Conservation (phyloP, 441 rosid genomes). For the Geranium incanum region DNA sequence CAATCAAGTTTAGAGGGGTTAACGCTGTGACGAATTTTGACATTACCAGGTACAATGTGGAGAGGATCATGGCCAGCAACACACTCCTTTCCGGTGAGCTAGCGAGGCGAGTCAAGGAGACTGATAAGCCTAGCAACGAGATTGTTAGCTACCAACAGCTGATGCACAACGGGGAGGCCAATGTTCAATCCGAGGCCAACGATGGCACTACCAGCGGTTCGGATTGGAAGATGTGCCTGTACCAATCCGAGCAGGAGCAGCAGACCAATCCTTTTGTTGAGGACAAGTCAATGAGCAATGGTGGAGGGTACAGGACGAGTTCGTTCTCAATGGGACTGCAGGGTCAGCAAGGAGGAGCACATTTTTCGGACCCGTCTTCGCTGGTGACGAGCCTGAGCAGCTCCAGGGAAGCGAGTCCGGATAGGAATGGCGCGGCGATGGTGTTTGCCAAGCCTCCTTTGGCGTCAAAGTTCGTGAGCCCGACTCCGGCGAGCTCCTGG, state of each 20-base stretch:
- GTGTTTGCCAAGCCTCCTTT: background rate
- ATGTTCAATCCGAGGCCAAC: constrained; percentile 20
- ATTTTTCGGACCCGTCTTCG: background rate
- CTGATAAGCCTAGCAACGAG: background rate
- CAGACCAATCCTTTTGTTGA: constrained; percentile 4
- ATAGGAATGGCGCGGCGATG: background rate
- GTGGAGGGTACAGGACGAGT: background rate
- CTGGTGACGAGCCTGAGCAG: background rate
- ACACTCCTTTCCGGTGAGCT: constrained; percentile 75
- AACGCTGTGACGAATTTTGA: constrained; percentile 93
- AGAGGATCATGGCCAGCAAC: constrained; percentile 59
- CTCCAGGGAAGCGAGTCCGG: background rate
- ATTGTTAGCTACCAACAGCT: constrained; percentile 17
- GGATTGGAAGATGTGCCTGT: constrained; percentile 42
- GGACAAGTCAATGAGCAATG: background rate
- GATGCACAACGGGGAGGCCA: constrained; percentile 21
- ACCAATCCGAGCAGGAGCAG: constrained; percentile 30
- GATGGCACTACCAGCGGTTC: constrained; percentile 8
- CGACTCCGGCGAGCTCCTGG: background rate
- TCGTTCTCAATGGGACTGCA: background rate
- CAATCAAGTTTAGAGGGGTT: constrained; percentile 77
- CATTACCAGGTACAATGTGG: constrained; percentile 79
- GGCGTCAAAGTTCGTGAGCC: background rate
- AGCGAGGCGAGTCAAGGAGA: constrained; percentile 60
- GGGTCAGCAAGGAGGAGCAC: background rate